Percentiles rank a stretch among this genome's conserved stretches.
phyloP scores from a whole-genome alignment of 2,329 filamentous ascomycete species.

The Fusarium heterosporum region DNA sequence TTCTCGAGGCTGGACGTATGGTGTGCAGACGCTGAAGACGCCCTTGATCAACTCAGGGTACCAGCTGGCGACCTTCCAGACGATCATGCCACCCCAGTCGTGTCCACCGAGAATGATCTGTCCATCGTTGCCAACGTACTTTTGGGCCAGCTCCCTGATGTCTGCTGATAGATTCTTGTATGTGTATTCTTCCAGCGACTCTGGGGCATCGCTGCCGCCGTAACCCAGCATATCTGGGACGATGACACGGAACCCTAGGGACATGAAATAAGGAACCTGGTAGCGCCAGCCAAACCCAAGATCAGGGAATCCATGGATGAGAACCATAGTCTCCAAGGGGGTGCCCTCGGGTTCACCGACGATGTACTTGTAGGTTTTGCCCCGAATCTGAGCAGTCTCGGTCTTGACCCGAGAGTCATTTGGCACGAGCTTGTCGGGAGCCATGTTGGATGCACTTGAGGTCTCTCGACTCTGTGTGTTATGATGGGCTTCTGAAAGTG shows the following conservation, averaged over 20 bases:
- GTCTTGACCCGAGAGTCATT: slow-evolving; percentile 75
- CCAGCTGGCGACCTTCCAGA: slow-evolving; percentile 80
- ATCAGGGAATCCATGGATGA: slow-evolving; percentile 85
- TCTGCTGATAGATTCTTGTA: slow-evolving; percentile 80
- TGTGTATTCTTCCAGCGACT: slow-evolving; percentile 71
- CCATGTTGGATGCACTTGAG: slow-evolving; percentile 52
- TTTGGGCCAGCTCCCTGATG: slow-evolving; percentile 75
- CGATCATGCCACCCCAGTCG: slow-evolving; percentile 88
- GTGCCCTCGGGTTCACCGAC: slow-evolving; percentile 62
- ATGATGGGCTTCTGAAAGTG: slow-evolving; percentile 4
- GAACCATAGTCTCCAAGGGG: slow-evolving; percentile 62
- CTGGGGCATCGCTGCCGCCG: slow-evolving; percentile 77
- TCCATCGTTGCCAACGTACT: slow-evolving; percentile 58
- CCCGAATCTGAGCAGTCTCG: slow-evolving; percentile 72
- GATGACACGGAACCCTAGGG: slow-evolving; percentile 81
- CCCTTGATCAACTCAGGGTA: slow-evolving; percentile 78
- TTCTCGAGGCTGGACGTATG: slow-evolving; percentile 69
- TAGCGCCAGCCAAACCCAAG: slow-evolving; percentile 87
- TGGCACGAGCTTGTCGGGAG: slow-evolving; percentile 71
- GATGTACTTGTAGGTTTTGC: slow-evolving; percentile 76
- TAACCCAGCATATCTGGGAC: slow-evolving; percentile 91
- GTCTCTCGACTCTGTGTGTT: not conserved
- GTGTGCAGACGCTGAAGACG: slow-evolving; percentile 85
- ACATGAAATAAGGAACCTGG: slow-evolving; percentile 82
- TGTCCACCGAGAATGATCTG: slow-evolving; percentile 87